These are phyloP conservation scores for Talaromyces adpressus DNA, from an alignment of 495 filamentous ascomycete genomes.

Conservation along the genomic window DNA sequence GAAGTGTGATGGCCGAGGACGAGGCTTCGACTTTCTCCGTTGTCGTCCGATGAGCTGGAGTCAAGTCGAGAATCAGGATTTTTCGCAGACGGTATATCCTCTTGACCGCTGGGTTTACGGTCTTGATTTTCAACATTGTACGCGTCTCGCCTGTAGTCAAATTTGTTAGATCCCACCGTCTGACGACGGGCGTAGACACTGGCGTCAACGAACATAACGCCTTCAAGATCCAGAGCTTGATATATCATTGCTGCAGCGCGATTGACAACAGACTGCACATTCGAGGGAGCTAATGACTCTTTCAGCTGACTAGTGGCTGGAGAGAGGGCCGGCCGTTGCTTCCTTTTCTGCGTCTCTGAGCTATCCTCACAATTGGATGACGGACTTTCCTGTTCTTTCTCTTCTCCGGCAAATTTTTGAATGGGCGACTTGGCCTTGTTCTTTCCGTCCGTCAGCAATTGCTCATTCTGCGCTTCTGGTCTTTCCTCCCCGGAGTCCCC, in stretches of 20 bases:
- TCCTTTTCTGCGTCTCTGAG: background rate
- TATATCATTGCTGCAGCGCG: background rate
- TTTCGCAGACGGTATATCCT: background rate
- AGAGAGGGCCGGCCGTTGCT: background rate
- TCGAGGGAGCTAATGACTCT: constrained; percentile 12
- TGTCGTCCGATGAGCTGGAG: background rate
- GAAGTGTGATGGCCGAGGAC: background rate
- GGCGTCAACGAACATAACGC: background rate
- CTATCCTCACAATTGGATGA: background rate
- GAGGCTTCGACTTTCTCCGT: background rate
- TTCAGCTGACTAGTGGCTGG: background rate
- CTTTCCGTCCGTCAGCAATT: background rate
- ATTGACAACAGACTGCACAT: background rate
- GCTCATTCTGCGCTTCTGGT: background rate
- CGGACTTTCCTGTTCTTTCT: background rate
- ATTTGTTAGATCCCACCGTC: background rate
- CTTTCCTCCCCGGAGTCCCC: background rate
- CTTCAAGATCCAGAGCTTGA: background rate
- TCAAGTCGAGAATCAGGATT: background rate
- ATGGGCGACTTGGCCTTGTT: background rate
- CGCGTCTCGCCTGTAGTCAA: background rate
- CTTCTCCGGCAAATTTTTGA: background rate
- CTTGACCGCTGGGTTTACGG: background rate
- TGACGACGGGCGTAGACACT: background rate
- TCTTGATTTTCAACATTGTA: background rate